Base-by-base conservation (phyloP, 352 stramenopile genomes). In the Pythium pectinolyticum region DNA sequence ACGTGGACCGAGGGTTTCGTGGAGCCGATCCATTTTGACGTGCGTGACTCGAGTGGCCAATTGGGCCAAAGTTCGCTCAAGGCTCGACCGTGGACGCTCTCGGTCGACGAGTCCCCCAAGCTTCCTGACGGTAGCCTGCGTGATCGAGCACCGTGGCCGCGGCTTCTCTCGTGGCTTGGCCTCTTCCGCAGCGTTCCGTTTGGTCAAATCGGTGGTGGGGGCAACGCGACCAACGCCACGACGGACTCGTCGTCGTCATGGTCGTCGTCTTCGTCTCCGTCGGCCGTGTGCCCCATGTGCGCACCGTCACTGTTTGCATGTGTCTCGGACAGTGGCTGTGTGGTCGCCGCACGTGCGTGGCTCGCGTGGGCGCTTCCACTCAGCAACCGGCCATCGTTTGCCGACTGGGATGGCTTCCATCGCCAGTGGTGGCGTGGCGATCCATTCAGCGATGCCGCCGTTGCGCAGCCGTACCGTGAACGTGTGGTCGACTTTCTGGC, bases 401-500 rank as follows among this genome's bases (percentile, higher is more conserved):
- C 22, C n/a, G 43, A 50, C 43, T 50, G 43, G 43, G 43, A 50
- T 20, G 43, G 43, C 43, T 50, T 50, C 43, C 30, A 22, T 12
- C 22, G 43, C 10, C 11, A 32, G 6, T 25, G 43, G 4, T 50
- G 43, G 43, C 43, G 30, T 14, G 43, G 43, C 22, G 11, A 50
- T n/a, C 43, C 43, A 14, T 50, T 50, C 43, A 50, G 43, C 24
- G 32, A 50, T 25, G 43, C 30, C 24, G 30, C 43, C 7, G 9
- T 50, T 2, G 19, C 43, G 9, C 8, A 27, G 1, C 22, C 19
- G 8, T 50, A 19, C 22, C 43, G 43, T 32, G 43, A 50, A 5
- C 20, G 10, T 22, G 11, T 50, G 14, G 22, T 50, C 10, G 20
- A 50, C 2, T 20, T 50, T 14, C 22, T 50, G 2, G 24, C 22